Evolutionary conservation across 2,329 filamentous ascomycete genomes (phyloP).

Genomic region (Microsporum audouinii): DNA sequence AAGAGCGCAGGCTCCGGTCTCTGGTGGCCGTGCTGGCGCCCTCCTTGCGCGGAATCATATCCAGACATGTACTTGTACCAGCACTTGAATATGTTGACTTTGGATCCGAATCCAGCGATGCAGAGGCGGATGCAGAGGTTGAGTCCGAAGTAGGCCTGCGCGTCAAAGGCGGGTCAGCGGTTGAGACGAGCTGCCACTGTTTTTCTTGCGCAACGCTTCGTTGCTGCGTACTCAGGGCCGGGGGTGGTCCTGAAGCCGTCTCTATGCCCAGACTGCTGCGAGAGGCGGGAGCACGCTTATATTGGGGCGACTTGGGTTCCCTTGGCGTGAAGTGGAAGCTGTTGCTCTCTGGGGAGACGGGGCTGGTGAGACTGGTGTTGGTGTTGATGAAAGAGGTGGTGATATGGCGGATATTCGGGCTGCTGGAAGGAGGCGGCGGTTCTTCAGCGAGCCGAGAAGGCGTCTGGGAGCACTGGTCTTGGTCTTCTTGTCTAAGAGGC

Average conservation of each 20-base stretch:
- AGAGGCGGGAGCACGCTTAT: slow-evolving; percentile 36
- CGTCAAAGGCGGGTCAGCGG: slow-evolving; percentile 16
- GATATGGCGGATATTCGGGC: slow-evolving; percentile 16
- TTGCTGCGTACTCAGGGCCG: slow-evolving; percentile 40
- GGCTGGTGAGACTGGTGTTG: slow-evolving; percentile 5
- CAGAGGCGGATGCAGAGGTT: slow-evolving; percentile 9
- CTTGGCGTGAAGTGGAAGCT: slow-evolving; percentile 4
- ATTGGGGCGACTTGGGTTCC: slow-evolving; percentile 12
- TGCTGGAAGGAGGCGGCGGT: slow-evolving; percentile 12
- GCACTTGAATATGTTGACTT: slow-evolving; percentile 9
- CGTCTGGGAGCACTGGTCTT: not conserved
- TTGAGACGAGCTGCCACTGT: slow-evolving; percentile 19
- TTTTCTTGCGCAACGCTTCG: slow-evolving; percentile 24
- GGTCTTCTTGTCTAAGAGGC: slow-evolving; percentile 12
- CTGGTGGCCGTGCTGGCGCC: not conserved
- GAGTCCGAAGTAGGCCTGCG: slow-evolving; percentile 17
- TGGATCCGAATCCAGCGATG: not conserved
- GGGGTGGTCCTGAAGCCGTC: slow-evolving; percentile 40
- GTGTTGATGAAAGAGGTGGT: slow-evolving; percentile 6
- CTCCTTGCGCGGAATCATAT: not conserved
- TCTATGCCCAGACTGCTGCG: slow-evolving; percentile 41
- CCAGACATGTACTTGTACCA: not conserved
- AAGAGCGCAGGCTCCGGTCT: not conserved
- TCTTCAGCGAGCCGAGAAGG: not conserved
- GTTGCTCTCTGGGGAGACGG: not conserved